Conservation (phyloP, 495 filamentous ascomycete species). For the Neohortaea acidophila region DNA sequence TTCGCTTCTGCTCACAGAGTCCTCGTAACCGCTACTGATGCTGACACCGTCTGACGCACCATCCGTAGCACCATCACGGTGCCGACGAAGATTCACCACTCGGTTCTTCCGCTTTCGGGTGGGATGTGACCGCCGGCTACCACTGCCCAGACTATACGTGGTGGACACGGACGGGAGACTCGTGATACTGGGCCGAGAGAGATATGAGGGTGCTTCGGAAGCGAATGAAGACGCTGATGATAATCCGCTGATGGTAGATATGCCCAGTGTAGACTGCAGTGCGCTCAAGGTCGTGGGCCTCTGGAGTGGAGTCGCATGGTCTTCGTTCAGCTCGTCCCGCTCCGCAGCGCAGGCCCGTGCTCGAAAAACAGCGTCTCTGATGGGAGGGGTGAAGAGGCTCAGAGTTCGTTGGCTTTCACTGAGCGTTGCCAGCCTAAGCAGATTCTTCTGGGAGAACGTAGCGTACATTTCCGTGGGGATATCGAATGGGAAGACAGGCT, state of each 20-base stretch:
- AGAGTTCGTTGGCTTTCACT: slow-evolving; percentile 73
- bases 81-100: slow-evolving; percentile 76
- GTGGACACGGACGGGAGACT: slow-evolving; percentile 24
- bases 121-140: slow-evolving; percentile 45
- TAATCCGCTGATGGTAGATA: not conserved
- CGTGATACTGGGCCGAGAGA: slow-evolving; percentile 24
- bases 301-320: slow-evolving; percentile 23
- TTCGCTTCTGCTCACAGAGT: slow-evolving; percentile 31
- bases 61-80: slow-evolving; percentile 25
- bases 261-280: slow-evolving; percentile 22
- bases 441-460: slow-evolving; percentile 80
- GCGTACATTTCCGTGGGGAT: slow-evolving; percentile 61
- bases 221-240: slow-evolving; percentile 28
- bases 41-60: slow-evolving; percentile 17
- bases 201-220: slow-evolving; percentile 30
- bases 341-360: slow-evolving; percentile 82
- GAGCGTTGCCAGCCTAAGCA: slow-evolving; percentile 59
- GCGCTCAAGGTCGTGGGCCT: slow-evolving; percentile 19
- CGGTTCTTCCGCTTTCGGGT: slow-evolving; percentile 74
- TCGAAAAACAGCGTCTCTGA: slow-evolving; percentile 71
- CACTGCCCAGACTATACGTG: slow-evolving; percentile 49
- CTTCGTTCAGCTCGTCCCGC: slow-evolving; percentile 39
- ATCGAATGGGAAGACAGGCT: slow-evolving; percentile 37
- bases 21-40: slow-evolving; percentile 16
- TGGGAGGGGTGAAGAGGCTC: slow-evolving; percentile 70